These are phyloP conservation scores for Thalassiosira allenii DNA, from an alignment of 352 stramenopile genomes.

Conservation along the genomic window DNA sequence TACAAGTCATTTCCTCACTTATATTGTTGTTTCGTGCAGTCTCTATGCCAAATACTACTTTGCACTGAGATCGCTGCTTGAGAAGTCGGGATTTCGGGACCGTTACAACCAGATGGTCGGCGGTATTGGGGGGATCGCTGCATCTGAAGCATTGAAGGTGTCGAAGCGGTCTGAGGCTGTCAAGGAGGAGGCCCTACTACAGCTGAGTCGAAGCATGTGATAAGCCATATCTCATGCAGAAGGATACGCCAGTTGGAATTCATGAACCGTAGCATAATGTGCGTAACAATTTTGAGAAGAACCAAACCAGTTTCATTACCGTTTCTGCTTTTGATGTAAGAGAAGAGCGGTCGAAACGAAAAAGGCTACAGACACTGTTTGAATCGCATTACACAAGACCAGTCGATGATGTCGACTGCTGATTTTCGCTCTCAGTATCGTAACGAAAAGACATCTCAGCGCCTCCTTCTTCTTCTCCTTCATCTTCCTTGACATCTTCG, in stretches of 20 bases:
- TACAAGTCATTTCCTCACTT: no score
- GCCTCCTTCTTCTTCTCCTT: conserved; percentile 10
- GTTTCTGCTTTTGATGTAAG: no score
- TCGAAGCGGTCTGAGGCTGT: conserved; percentile 77
- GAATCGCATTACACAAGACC: conserved; percentile 27
- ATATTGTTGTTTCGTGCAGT: conserved; percentile 34
- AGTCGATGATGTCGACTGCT: conserved; percentile 2
- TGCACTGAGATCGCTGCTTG: conserved; percentile 90
- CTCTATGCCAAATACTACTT: conserved; percentile 99
- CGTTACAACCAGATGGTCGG: conserved; percentile 86
- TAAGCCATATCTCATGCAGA: no score
- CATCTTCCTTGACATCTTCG: conserved; percentile 4
- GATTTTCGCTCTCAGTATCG: not conserved
- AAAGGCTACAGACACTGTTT: not conserved
- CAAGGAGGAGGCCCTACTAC: conserved; percentile 83
- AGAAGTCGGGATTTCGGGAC: conserved; percentile 86
- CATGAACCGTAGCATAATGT: no score
- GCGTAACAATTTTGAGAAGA: no score
- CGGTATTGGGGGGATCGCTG: conserved; percentile 74
- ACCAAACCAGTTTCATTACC: no score
- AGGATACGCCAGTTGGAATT: no score
- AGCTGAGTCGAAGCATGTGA: conserved; percentile 83
- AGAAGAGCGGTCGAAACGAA: no score
- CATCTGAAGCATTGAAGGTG: conserved; percentile 80
- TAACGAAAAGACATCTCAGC: conserved; percentile 42